Percentiles rank a stretch among this genome's conserved stretches.
These are phyloP conservation scores for Austroboletus novae-zelandiae DNA, from an alignment of 1,284 basidiomycete species.

Conservation along the genomic window DNA sequence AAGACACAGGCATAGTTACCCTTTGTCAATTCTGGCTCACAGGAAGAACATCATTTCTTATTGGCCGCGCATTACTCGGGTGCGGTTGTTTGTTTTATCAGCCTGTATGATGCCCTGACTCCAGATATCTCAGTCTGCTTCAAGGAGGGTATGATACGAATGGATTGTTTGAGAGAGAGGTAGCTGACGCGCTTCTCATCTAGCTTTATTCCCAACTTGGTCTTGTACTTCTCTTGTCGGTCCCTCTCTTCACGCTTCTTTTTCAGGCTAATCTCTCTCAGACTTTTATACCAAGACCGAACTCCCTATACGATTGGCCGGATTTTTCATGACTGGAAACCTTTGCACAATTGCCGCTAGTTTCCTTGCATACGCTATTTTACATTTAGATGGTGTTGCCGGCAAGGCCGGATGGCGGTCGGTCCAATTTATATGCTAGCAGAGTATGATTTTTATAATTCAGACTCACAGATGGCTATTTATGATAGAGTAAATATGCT, in stretches of 20 bases:
- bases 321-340: slow-evolving; percentile 61
- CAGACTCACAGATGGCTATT: slow-evolving; percentile 15
- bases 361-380: slow-evolving; percentile 63
- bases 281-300: slow-evolving; percentile 63
- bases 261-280: not conserved
- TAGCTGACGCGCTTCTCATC: slow-evolving; percentile 24
- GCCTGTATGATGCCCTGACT: not conserved
- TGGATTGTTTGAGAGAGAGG: not conserved
- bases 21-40: slow-evolving; percentile 61
- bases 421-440: slow-evolving; percentile 1
- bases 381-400: slow-evolving; percentile 55
- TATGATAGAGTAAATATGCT: slow-evolving; percentile 14
- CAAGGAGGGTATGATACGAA: slow-evolving; percentile 50
- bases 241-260: not conserved
- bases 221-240: slow-evolving; percentile 41
- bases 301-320: slow-evolving; percentile 61
- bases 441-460: not conserved
- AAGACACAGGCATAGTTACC: slow-evolving; percentile 34
- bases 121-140: slow-evolving; percentile 40
- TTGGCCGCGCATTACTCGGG: slow-evolving; percentile 42
- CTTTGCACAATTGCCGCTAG: slow-evolving; percentile 49
- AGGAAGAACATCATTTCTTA: slow-evolving; percentile 54
- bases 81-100: slow-evolving; percentile 12
- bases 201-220: not conserved
- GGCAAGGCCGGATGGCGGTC: slow-evolving; percentile 60